Conservation (phyloP, 257 asterid genomes). For the Solanum ossicruentum region DNA sequence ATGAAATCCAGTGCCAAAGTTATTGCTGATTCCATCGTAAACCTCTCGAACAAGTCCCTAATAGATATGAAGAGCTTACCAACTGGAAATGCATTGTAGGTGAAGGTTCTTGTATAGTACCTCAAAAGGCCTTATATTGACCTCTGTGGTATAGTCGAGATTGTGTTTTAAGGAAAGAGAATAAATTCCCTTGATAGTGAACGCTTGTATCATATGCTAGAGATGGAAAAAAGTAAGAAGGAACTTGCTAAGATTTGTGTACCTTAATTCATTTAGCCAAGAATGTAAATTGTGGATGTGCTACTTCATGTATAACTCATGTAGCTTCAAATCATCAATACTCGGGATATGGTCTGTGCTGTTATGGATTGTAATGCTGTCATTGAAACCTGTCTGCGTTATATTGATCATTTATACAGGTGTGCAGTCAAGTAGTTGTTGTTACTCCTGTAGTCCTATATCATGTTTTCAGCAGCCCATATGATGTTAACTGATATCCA, state of each 20-base stretch:
- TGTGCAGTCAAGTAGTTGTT: not conserved
- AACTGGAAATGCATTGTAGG: not conserved
- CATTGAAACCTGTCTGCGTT: not conserved
- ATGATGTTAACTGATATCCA: not conserved
- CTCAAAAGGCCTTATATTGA: not conserved
- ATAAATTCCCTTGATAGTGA: not conserved
- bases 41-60: slow-evolving; percentile 55
- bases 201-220: not conserved
- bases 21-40: slow-evolving; percentile 74
- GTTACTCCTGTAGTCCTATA: not conserved
- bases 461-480: not conserved
- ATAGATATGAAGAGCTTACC: slow-evolving; percentile 29
- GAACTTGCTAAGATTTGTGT: not conserved
- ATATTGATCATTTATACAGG: not conserved
- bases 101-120: not conserved
- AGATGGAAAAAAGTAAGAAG: not conserved
- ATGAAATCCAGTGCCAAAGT: slow-evolving; percentile 92
- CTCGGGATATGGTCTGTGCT: not conserved
- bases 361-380: not conserved
- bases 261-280: not conserved
- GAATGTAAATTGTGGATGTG: not conserved
- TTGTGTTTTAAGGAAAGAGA: not conserved
- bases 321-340: not conserved
- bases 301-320: not conserved
- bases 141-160: not conserved